phyloP scores from a whole-genome alignment of 2,329 filamentous ascomycete species.

The Trichoderma breve region DNA sequence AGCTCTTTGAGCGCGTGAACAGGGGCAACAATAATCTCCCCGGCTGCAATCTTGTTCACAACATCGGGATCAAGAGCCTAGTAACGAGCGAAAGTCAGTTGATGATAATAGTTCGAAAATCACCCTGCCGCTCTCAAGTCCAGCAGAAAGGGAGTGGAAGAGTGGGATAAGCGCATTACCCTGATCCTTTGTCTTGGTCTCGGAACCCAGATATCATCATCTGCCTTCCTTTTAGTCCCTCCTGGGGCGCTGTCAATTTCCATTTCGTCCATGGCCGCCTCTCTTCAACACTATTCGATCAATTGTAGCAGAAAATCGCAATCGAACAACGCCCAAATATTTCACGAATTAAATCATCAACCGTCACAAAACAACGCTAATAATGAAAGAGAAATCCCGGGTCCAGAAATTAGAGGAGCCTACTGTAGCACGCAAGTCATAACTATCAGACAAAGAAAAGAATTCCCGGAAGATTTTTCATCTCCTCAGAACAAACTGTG shows the following conservation, averaged over 20 bases:
- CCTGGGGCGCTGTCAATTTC: conserved; percentile 38
- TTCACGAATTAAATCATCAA: not conserved
- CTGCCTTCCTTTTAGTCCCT: conserved; percentile 52
- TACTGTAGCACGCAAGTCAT: not conserved
- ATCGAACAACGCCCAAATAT: not conserved
- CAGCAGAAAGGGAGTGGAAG: not conserved
- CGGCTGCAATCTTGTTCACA: conserved; percentile 97
- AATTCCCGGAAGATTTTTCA: not conserved
- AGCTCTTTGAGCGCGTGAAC: conserved; percentile 95
- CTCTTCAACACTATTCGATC: not conserved
- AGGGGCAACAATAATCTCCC: conserved; percentile 96
- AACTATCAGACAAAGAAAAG: not conserved
- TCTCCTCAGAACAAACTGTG: not conserved
- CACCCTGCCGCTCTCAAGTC: not conserved
- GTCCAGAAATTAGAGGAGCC: not conserved
- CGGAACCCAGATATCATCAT: conserved; percentile 37
- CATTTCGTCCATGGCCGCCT: conserved; percentile 37
- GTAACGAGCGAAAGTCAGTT: not conserved
- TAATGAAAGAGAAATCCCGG: not conserved
- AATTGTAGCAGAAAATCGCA: not conserved
- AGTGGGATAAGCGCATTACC: conserved; percentile 32
- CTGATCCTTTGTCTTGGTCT: conserved; percentile 49
- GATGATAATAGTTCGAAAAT: not conserved
- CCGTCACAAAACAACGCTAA: not conserved
- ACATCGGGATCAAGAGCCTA: conserved; percentile 87